phyloP scores from a whole-genome alignment of 805 yeast genomes.

The Brettanomyces nanus region DNA sequence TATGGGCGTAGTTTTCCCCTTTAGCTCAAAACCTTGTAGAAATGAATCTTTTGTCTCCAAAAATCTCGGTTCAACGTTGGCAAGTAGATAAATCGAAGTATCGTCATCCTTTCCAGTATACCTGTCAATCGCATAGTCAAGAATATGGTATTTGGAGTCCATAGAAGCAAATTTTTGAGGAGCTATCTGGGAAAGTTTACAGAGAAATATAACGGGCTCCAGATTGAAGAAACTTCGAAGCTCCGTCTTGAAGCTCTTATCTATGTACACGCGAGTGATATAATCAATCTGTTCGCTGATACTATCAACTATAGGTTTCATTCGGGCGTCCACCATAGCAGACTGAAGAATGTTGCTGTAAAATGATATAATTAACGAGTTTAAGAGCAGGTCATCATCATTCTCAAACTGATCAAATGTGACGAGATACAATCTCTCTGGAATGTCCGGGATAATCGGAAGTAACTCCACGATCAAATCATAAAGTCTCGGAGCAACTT shows the following conservation, averaged over 20 bases:
- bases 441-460: conserved; percentile 17
- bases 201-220: conserved; percentile 15
- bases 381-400: conserved; percentile 24
- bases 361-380: conserved; percentile 21
- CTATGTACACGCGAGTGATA: conserved; percentile 19
- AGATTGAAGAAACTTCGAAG: conserved; percentile 16
- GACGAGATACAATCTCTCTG: conserved; percentile 19
- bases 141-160: conserved; percentile 16
- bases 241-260: conserved; percentile 15
- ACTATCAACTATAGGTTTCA: conserved; percentile 9
- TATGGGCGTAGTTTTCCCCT: conserved; percentile 14
- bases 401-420: conserved; percentile 13
- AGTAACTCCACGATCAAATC: conserved; percentile 23
- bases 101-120: conserved; percentile 5
- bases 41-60: conserved; percentile 12
- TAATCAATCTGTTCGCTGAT: conserved; percentile 16
- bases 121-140: conserved; percentile 12
- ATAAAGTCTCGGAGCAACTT: conserved; percentile 22
- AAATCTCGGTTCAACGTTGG: conserved; percentile 20
- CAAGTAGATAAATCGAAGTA: conserved; percentile 15
- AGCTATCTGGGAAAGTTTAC: conserved; percentile 11
- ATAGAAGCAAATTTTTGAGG: conserved; percentile 15
- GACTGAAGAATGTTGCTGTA: conserved; percentile 22
- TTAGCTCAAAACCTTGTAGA: conserved; percentile 13
- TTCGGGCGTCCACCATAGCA: neutral